A percentile compares a stretch with the other conserved stretches of the same genome.
Evolutionary conservation across 2,329 filamentous ascomycete genomes (phyloP).

Genomic region (Claviceps paspali): DNA sequence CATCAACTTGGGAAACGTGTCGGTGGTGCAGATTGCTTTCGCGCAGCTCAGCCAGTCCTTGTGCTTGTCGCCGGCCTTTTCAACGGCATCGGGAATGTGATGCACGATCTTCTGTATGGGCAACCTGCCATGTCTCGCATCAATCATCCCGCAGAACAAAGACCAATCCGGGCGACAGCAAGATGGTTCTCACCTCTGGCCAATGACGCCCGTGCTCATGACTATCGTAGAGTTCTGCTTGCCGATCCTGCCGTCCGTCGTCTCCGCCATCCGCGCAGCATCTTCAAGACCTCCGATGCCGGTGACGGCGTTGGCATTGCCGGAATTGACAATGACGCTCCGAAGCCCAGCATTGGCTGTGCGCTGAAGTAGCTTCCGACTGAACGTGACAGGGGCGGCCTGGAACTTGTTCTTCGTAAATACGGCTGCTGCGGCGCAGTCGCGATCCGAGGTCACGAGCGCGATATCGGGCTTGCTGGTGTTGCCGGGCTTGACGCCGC

Average conservation of each 20-base stretch:
- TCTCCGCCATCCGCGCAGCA: constrained; percentile 66
- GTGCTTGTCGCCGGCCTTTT: constrained; percentile 58
- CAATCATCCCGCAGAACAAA: too few relatives aligned
- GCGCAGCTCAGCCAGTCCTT: constrained; percentile 77
- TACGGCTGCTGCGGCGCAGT: constrained; percentile 77
- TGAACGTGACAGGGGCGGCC: constrained; percentile 84
- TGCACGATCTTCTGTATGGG: constrained; percentile 82
- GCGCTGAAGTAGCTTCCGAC: constrained; percentile 52
- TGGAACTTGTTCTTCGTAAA: constrained; percentile 99
- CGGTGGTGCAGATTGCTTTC: constrained; percentile 90
- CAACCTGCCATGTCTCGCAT: constrained; percentile 37
- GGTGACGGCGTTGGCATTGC: constrained; percentile 93
- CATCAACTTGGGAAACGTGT: constrained; percentile 93
- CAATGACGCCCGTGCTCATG: constrained; percentile 98
- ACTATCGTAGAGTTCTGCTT: constrained; percentile 55
- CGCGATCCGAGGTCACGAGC: constrained; percentile 70
- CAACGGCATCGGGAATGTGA: constrained; percentile 64
- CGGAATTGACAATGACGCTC: constrained; percentile 83
- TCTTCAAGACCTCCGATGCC: constrained; percentile 81
- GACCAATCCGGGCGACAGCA: too few relatives aligned
- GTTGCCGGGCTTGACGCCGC: constrained; percentile 87
- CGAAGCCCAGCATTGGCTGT: constrained; percentile 55
- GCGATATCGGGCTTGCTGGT: constrained; percentile 84
- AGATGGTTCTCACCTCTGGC: constrained; percentile 69
- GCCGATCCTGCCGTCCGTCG: constrained; percentile 51